A percentile compares a stretch with the other conserved stretches of the same genome.
These are phyloP conservation scores for Pythium volutum DNA, from an alignment of 352 stramenopile genomes.

Conservation along the genomic window DNA sequence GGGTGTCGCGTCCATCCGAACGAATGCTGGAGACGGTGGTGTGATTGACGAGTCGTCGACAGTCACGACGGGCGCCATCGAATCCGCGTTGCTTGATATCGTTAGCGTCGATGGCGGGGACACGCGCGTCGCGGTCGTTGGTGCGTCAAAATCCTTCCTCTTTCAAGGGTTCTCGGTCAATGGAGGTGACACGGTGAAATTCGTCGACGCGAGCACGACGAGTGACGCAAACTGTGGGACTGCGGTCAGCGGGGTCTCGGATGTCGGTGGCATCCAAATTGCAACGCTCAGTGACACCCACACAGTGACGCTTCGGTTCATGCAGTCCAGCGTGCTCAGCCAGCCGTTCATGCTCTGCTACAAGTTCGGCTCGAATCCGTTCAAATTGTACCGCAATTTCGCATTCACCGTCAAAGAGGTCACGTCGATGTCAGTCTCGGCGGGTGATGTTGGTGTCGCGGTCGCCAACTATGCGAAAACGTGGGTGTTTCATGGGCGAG, in stretches of 20 bases:
- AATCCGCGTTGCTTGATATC: slow-evolving; percentile 38
- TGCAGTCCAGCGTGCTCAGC: slow-evolving; percentile 35
- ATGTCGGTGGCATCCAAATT: slow-evolving; percentile 44
- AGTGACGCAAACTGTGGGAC: slow-evolving; percentile 54
- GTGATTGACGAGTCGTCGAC: slow-evolving; percentile 38
- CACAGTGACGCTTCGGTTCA: slow-evolving; percentile 36
- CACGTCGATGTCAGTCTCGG: slow-evolving; percentile 24
- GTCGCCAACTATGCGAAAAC: slow-evolving; percentile 52
- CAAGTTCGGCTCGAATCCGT: slow-evolving; percentile 68
- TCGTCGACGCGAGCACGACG: slow-evolving; percentile 52
- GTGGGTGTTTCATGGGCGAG: slow-evolving; percentile 46
- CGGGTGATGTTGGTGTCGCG: slow-evolving; percentile 36
- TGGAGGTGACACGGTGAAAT: slow-evolving; percentile 53
- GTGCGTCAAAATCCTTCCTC: slow-evolving; percentile 41
- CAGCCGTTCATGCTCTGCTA: slow-evolving; percentile 58
- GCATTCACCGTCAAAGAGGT: slow-evolving; percentile 59
- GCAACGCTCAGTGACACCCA: slow-evolving; percentile 24
- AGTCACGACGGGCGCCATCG: slow-evolving; percentile 36
- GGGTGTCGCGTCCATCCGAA: slow-evolving; percentile 25
- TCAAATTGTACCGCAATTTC: slow-evolving; percentile 51
- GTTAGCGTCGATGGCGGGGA: slow-evolving; percentile 32
- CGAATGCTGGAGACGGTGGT: slow-evolving; percentile 40
- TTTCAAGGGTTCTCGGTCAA: slow-evolving; percentile 45
- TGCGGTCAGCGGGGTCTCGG: slow-evolving; percentile 36
- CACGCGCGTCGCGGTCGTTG: slow-evolving; percentile 45